phyloP scores from a whole-genome alignment of 2,329 filamentous ascomycete genomes.

The Pseudogymnoascus sp. region DNA sequence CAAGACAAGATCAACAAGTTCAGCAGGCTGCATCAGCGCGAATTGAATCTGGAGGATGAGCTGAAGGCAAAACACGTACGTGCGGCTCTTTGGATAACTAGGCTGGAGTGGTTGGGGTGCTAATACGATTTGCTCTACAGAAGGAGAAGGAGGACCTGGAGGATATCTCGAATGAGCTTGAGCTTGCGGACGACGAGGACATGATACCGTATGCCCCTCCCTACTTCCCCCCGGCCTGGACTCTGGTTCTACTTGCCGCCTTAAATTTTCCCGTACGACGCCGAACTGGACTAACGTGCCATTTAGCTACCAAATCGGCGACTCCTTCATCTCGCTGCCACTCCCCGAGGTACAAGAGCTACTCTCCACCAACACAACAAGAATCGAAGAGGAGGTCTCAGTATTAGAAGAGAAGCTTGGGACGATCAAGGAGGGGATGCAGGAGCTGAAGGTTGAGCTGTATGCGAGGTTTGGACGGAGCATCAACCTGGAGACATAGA shows the following conservation, averaged over 20 bases:
- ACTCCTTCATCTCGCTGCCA: slow-evolving; percentile 84
- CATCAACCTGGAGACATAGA: slow-evolving; percentile 88
- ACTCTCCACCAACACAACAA: slow-evolving; percentile 60
- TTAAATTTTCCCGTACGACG: too few species aligned
- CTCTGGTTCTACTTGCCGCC: neutral
- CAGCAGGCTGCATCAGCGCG: slow-evolving; percentile 84
- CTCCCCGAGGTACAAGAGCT: slow-evolving; percentile 81
- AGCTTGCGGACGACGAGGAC: slow-evolving; percentile 92
- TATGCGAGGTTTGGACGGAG: slow-evolving; percentile 94
- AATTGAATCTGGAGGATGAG: slow-evolving; percentile 70
- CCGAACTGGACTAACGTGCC: neutral
- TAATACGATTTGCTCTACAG: slow-evolving; percentile 39
- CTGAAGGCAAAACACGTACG: slow-evolving; percentile 69
- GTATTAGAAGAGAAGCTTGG: slow-evolving; percentile 68
- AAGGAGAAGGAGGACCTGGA: slow-evolving; percentile 98
- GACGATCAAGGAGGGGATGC: slow-evolving; percentile 76
- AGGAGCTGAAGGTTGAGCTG: slow-evolving; percentile 77
- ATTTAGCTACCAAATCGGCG: slow-evolving; percentile 85
- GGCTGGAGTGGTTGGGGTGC: neutral
- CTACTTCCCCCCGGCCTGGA: neutral
- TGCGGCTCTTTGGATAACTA: slow-evolving; percentile 10
- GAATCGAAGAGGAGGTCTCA: slow-evolving; percentile 68
- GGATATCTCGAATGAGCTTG: slow-evolving; percentile 82
- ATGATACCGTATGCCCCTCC: slow-evolving; percentile 64
- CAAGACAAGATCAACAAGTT: slow-evolving; percentile 99